Evolutionary conservation across 306 rosid genomes (phyloP).

Genomic region (Nissolia schottii): DNA sequence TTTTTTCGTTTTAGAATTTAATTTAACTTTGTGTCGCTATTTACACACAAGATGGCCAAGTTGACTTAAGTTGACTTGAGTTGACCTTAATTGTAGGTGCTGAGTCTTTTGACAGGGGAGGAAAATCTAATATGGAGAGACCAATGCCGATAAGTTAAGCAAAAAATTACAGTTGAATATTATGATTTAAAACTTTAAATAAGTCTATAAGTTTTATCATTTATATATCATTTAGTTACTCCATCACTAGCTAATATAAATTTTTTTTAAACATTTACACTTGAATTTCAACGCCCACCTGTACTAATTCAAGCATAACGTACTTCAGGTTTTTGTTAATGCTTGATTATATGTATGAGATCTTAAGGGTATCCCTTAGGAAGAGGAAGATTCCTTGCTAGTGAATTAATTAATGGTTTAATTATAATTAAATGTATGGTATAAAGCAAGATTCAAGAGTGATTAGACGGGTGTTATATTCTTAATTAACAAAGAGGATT

Average conservation of each 20-base stretch:
- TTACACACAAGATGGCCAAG: not conserved
- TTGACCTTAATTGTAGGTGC: not conserved
- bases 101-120: too few species aligned
- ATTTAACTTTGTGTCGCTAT: not conserved
- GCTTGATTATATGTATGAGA: not conserved
- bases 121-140: too few species aligned
- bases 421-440: slow-evolving; percentile 20
- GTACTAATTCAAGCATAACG: not conserved
- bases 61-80: not conserved
- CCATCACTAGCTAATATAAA: too few species aligned
- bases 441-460: slow-evolving; percentile 35
- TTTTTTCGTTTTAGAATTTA: not conserved
- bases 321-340: not conserved
- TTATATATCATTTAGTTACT: too few species aligned
- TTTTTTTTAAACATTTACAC: too few species aligned
- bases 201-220: too few species aligned
- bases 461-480: slow-evolving; percentile 36
- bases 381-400: slow-evolving; percentile 16
- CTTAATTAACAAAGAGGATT: slow-evolving; percentile 25
- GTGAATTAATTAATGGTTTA: slow-evolving; percentile 18
- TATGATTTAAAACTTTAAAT: too few species aligned
- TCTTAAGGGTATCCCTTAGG: not conserved
- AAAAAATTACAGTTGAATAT: too few species aligned
- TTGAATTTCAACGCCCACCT: too few species aligned
- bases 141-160: too few species aligned